phyloP scores from a whole-genome alignment of 257 asterid species.

The Orobanche coerulescens region DNA sequence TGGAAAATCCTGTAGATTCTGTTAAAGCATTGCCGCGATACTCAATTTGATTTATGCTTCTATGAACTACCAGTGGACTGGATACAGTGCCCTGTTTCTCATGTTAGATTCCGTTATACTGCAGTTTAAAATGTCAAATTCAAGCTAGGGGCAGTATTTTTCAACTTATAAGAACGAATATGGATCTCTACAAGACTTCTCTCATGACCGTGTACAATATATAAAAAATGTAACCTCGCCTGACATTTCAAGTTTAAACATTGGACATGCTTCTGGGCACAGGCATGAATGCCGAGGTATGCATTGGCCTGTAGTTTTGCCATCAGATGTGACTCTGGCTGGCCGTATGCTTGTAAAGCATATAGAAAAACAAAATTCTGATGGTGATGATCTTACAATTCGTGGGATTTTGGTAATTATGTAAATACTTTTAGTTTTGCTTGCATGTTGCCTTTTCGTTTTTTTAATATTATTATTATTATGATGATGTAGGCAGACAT shows the following conservation, averaged over 20 bases:
- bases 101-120: constrained; percentile 71
- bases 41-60: constrained; percentile 94
- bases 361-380: constrained; percentile 35
- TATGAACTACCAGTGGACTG: constrained; percentile 68
- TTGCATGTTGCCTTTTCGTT: constrained; percentile 19
- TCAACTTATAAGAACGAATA: constrained; percentile 19
- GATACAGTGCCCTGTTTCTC: constrained; percentile 71
- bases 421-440: background rate
- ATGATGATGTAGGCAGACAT: constrained; percentile 27
- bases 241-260: constrained; percentile 24
- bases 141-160: constrained; percentile 49
- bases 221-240: constrained; percentile 37
- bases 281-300: constrained; percentile 77
- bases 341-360: constrained; percentile 75
- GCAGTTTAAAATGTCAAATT: constrained; percentile 66
- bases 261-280: constrained; percentile 53
- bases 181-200: constrained; percentile 29
- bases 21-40: constrained; percentile 75
- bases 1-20: constrained; percentile 51
- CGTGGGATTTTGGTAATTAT: constrained; percentile 39
- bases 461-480: no score
- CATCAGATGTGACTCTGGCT: constrained; percentile 73
- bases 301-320: constrained; percentile 86
- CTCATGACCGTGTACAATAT: constrained; percentile 53
- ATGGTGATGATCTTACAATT: constrained; percentile 29